Base-by-base conservation (phyloP, 1,139 yeast genomes). In the Geotrichum cucujoidarum region DNA sequence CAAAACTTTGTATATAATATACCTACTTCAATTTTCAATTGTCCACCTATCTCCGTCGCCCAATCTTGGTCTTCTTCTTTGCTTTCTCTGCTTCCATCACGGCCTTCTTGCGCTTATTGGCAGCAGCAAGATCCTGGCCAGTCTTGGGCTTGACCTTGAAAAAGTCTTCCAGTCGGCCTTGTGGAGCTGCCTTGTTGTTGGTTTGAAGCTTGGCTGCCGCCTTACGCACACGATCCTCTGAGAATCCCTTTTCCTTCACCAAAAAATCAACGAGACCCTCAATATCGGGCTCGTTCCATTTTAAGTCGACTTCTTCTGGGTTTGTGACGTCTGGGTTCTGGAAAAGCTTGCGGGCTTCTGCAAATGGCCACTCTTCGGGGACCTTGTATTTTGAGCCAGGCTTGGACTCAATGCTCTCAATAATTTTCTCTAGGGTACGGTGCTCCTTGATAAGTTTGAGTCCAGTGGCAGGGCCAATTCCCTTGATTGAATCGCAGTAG, bases 381-480 rank as follows among this genome's bases (percentile, higher is more conserved):
- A 92, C 77, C 60, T 81, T 83, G 65, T 81, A 83, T 63, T 89
- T 89, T 18, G 80, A 73, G 16, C 79, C 82, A 1, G 83, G 83
- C 51, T 80, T 76, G 45, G 71, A 72, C 37, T 76, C 69, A 37
- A 89, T 78, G 56, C 70, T 73, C 57, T 81, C 81, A 31, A 90
- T 77, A 40, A 94, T 79, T 42, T 80, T 81, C 52, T 90, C 97
- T 46, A 92, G 73, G 0, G 83, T 75, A 0, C 84, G 82, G 65
- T 88, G 90, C 60, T 92, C 96, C 62, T 83, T 83, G 56, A 92
- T 87, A 54, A 92, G 74, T 60, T 92, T 90, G 55, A 77, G 74
- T 0, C 97, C 98, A 1, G 96, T 90, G 1, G 85, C 92, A 0
- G 97, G 97, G 3, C 99, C 99, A 48, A 94, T 83, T 13, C 98